Base-by-base conservation (phyloP, 805 yeast genomes). In the Diddensiella transvaalensis region DNA sequence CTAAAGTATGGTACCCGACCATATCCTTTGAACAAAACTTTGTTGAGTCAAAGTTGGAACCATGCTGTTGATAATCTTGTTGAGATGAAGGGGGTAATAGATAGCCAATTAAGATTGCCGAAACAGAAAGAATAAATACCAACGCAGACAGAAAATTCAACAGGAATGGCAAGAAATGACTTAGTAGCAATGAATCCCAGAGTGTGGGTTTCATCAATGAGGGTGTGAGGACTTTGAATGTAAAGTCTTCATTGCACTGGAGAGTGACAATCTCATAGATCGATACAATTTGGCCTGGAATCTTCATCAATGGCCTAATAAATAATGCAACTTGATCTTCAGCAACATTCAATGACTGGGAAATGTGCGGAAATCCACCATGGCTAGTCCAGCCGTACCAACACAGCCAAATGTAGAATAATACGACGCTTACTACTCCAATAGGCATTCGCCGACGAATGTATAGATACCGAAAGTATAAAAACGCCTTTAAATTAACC, bases 1-100 rank as follows among this genome's bases (percentile, higher is more conserved):
- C 95, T 42, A 85, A 67, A 21, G 70, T 65, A 61, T 83, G 90
- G 3, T 80, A 71, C 8, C 72, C 81, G 23, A 68, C 62, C 13
- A 73, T 71, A 46, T 67, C 75, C 66, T 70, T 78, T 57, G 58
- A 67, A 50, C 19, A 60, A 48, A 59, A 61, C 40, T 55, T 50
- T 3, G 38, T 35, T 8, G 38, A 35, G 8, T 35, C 38, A 8
- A 35, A 35, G 21, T 15, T 17, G 38, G 15, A n/a, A 17, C 17
- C 8, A 8, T 26, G 11, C 32, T 26, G 32, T 35, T 35, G 15
- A 17, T 35, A 35, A 6, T 35, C 38, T 18, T 35, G 38, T 13
- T 10, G 13, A 13, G 38, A 35, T 17, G 21, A 35, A 10, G 38
- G 8, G 15, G 38, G 38, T 8, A 35, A 18, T 17, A 35, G 15